Evolutionary conservation across 2,329 filamentous ascomycete genomes (phyloP), one percentile per base, ranked within the genome.

Genomic region (Claviceps fusiformis): DNA sequence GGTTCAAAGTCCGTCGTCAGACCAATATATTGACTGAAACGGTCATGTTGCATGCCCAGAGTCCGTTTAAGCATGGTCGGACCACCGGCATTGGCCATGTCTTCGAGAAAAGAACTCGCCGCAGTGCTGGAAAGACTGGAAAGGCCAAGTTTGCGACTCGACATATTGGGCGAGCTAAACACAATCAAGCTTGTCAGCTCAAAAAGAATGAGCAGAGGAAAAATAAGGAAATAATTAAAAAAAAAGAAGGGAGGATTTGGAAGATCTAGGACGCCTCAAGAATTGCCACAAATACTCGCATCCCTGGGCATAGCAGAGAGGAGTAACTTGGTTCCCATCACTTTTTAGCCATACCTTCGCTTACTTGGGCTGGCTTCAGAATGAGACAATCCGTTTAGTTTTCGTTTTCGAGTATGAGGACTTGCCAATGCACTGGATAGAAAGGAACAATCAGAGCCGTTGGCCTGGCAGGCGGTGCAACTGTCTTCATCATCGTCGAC

Each of bases 1-100:
- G 87, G 86, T 66, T 93, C 88, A 65, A 91, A 89, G 63, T 90
- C 86, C 52, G 87, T 90, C 52, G 87, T 92, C 56, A 86, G 81
- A 31, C 88, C 88, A 62, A 93, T 88, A 65, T 92, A 89, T 70
- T 89, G 86, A 71, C 86, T 89, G 68, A 86, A 89, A 58, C 86
- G 82, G 68, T 89, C 85, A 64, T 81, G 75, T 67, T 92, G 87
- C 61, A 93, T 76, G 57, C 88, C 88, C 56, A 93, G 74, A 17
- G 83, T 86, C 65, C 82, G 78, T 68, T 83, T 84, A 56, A 87
- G 74, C 62, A 85, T 73, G 56, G 80, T 82, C 54, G 81, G 80
- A 44, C 81, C 82, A 58, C 82, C 82, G 62, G 85, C 80, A 67
- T 85, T 85, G 66, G 82, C 82, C 80, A 86, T 83, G 60, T 86